These are phyloP conservation scores for Euryodendron excelsum DNA, from an alignment of 148 eudicot species.

Conservation along the genomic window DNA sequence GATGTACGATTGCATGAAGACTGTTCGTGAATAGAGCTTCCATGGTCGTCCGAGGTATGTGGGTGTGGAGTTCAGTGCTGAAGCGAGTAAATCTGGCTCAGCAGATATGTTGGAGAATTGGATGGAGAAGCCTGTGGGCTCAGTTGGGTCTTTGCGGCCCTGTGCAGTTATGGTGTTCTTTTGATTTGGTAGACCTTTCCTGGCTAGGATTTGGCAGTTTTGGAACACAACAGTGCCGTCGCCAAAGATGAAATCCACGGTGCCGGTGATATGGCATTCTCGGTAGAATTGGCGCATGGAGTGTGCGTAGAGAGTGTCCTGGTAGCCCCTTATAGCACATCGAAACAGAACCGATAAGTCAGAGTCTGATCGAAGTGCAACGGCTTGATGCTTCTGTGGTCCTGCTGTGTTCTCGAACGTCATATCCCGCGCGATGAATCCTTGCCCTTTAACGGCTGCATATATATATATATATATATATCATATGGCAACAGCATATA, in stretches of 20 bases:
- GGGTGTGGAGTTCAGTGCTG: constrained; percentile 23
- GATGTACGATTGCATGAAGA: constrained; percentile 69
- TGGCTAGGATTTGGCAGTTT: constrained; percentile 58
- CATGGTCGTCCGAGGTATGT: constrained; percentile 89
- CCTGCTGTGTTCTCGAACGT: constrained; percentile 91
- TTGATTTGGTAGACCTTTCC: constrained; percentile 68
- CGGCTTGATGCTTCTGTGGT: constrained; percentile 81
- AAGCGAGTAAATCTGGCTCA: constrained; percentile 42
- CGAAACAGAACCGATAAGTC: constrained; percentile 73
- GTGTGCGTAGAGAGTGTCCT: constrained; percentile 88
- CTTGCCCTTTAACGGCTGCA: constrained; percentile 62
- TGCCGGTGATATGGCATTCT: constrained; percentile 80
- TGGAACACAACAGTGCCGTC: constrained; percentile 70
- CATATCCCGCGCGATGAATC: constrained; percentile 77
- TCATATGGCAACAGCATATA: no score
- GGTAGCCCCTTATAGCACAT: constrained; percentile 55
- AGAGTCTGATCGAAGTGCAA: constrained; percentile 77
- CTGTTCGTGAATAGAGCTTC: constrained; percentile 68
- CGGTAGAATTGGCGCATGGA: constrained; percentile 74
- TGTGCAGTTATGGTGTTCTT: constrained; percentile 91
- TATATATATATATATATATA: no score
- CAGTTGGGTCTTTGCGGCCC: constrained; percentile 61
- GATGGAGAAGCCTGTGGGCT: constrained; percentile 68
- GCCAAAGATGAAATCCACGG: constrained; percentile 85
- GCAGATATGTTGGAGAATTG: constrained; percentile 67